Percentiles rank a stretch among this genome's conserved stretches.
Evolutionary conservation across 768 basidiomycete species (phyloP).

Genomic region (Xanthoconium purpureum): DNA sequence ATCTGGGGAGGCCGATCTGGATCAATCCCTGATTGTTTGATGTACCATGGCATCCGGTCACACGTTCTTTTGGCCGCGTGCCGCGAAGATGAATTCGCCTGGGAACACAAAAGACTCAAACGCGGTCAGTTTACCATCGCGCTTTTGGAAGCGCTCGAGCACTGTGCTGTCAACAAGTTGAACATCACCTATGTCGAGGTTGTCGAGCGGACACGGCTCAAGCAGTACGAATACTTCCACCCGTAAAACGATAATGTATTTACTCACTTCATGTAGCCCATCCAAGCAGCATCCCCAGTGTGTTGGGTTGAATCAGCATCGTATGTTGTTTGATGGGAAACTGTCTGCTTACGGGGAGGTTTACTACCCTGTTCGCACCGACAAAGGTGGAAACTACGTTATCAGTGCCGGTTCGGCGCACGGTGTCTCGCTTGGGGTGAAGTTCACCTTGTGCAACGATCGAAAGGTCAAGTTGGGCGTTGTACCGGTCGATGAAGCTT

Average conservation of each 20-base stretch:
- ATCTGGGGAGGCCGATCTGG: slow-evolving; percentile 21
- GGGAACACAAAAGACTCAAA: slow-evolving; percentile 9
- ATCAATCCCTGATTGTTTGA: slow-evolving; percentile 10
- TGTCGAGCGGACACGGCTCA: slow-evolving; percentile 15
- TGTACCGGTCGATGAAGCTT: slow-evolving; percentile 4
- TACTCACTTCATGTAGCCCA: background rate
- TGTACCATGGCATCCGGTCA: slow-evolving; percentile 31
- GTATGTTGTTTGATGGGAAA: slow-evolving; percentile 18
- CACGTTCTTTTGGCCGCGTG: slow-evolving; percentile 46
- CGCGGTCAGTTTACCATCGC: slow-evolving; percentile 28
- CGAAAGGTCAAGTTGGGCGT: background rate
- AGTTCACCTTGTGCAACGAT: slow-evolving; percentile 22
- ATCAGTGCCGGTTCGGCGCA: slow-evolving; percentile 29
- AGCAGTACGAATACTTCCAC: background rate
- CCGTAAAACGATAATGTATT: background rate
- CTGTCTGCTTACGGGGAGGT: slow-evolving; percentile 7
- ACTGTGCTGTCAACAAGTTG: background rate
- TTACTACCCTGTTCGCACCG: background rate
- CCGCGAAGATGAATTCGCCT: slow-evolving; percentile 33
- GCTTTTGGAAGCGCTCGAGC: slow-evolving; percentile 17
- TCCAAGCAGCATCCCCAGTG: slow-evolving; percentile 31
- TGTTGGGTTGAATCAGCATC: slow-evolving; percentile 20
- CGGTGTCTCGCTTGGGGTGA: slow-evolving; percentile 16
- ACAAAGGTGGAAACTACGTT: slow-evolving; percentile 4
- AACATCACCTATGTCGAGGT: slow-evolving; percentile 25